These are phyloP conservation scores for Fusarium armeniacum DNA, from an alignment of 2,329 filamentous ascomycete species.

Conservation along the genomic window DNA sequence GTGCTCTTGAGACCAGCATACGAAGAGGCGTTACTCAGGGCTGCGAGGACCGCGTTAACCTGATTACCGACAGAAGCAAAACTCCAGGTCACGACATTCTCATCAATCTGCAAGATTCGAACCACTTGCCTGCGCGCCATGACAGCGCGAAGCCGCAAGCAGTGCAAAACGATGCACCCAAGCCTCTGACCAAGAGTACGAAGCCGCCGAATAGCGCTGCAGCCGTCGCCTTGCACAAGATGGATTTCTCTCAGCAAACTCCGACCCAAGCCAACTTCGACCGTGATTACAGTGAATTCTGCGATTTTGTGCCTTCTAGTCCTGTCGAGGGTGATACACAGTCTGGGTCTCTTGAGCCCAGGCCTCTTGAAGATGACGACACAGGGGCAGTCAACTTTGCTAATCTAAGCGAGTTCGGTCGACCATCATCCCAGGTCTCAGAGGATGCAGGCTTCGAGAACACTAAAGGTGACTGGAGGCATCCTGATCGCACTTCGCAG, in stretches of 20 bases:
- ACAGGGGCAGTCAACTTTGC: conserved; percentile 65
- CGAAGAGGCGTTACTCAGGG: conserved; percentile 24
- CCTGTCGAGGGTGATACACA: conserved; percentile 48
- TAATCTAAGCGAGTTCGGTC: conserved; percentile 54
- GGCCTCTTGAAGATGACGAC: conserved; percentile 62
- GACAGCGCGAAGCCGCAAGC: conserved; percentile 35
- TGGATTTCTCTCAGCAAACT: conserved; percentile 65
- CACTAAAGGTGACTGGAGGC: conserved; percentile 58
- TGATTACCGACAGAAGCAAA: conserved; percentile 16
- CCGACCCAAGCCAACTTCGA: conserved; percentile 70
- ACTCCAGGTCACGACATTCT: conserved; percentile 12
- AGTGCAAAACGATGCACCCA: conserved; percentile 43
- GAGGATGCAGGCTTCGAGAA: conserved; percentile 59
- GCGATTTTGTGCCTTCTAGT: conserved; percentile 50
- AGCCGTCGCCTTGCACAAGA: conserved; percentile 51
- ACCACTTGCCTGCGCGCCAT: conserved; percentile 40
- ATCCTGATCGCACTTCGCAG: conserved; percentile 54
- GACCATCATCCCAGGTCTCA: conserved; percentile 59
- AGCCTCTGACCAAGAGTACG: conserved; percentile 34
- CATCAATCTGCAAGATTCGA: conserved; percentile 10
- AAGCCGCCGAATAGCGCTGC: conserved; percentile 39
- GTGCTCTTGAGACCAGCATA: conserved; percentile 30
- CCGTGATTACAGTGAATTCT: conserved; percentile 67
- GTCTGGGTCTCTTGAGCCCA: conserved; percentile 51
- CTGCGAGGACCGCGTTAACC: conserved; percentile 35